A percentile compares a stretch with the other conserved stretches of the same genome.
Conservation (phyloP, 2,329 filamentous ascomycete species). For the Tolypocladium tundrense region DNA sequence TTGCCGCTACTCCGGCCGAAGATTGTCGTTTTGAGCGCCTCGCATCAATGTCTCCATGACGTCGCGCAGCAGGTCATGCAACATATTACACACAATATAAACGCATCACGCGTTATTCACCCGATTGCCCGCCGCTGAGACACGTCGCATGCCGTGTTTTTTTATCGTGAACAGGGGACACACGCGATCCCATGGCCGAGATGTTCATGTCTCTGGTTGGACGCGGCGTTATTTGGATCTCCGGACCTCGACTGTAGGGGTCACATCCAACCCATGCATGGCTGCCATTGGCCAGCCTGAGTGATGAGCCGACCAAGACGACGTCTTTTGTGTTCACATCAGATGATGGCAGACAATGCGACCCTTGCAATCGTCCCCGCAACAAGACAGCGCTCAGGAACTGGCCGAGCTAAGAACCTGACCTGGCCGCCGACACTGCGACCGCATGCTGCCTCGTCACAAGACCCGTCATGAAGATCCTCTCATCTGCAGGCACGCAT, state of each 20-base stretch:
- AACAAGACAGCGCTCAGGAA: background rate
- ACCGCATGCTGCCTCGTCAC: background rate
- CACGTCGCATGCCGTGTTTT: background rate
- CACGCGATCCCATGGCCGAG: background rate
- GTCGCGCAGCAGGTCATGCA: background rate
- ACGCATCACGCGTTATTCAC: background rate
- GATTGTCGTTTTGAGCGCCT: background rate
- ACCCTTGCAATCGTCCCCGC: background rate
- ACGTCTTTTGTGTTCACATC: background rate
- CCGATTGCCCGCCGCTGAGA: background rate
- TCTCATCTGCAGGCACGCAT: background rate
- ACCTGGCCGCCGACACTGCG: background rate
- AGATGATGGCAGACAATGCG: conserved; percentile 1
- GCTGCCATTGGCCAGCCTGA: background rate
- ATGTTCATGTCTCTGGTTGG: background rate
- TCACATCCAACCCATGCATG: background rate
- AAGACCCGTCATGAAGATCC: background rate
- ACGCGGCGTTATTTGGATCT: background rate
- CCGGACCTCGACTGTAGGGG: background rate
- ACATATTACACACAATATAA: background rate
- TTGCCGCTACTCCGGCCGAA: background rate
- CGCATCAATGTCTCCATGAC: background rate
- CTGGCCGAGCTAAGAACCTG: background rate
- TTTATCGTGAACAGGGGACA: background rate
- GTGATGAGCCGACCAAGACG: background rate